Evolutionary conservation across 306 rosid genomes (phyloP).

Genomic region (Pyrus bretschneideri): DNA sequence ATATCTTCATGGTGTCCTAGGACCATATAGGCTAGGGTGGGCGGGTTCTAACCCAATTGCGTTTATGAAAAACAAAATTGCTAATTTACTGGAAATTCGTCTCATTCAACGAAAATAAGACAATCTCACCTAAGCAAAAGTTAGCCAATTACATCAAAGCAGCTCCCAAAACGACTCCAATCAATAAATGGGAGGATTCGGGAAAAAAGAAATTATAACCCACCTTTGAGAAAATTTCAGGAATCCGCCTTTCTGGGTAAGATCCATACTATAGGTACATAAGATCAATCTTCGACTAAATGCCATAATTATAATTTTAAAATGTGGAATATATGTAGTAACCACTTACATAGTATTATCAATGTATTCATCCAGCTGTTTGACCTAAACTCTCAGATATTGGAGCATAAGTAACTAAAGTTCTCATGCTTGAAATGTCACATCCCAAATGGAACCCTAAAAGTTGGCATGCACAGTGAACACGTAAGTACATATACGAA

Average conservation of each 20-base stretch:
- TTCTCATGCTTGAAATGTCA: not conserved
- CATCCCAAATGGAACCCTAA: not conserved
- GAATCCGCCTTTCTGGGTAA: not conserved
- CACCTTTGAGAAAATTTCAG: not conserved
- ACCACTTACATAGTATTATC: not conserved
- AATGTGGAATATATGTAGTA: too few species aligned
- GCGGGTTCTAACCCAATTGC: not conserved
- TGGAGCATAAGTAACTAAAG: not conserved
- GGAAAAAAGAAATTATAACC: too few species aligned
- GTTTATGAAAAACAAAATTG: not conserved
- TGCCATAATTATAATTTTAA: too few species aligned
- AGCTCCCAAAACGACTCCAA: not conserved
- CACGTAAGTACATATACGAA: not conserved
- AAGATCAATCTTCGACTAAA: too few species aligned
- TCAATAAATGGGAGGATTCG: too few species aligned
- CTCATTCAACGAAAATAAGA: not conserved
- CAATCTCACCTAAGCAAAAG: not conserved
- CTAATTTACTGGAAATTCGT: not conserved
- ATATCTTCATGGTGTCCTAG: conserved; percentile 16
- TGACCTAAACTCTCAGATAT: not conserved
- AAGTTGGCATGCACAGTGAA: not conserved
- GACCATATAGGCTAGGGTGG: not conserved
- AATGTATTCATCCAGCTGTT: not conserved
- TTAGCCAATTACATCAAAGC: not conserved
- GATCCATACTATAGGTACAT: not conserved